Evolutionary conservation across 306 rosid genomes (phyloP), one percentile per base, ranked within the genome.

Genomic region (Quercus gilva): DNA sequence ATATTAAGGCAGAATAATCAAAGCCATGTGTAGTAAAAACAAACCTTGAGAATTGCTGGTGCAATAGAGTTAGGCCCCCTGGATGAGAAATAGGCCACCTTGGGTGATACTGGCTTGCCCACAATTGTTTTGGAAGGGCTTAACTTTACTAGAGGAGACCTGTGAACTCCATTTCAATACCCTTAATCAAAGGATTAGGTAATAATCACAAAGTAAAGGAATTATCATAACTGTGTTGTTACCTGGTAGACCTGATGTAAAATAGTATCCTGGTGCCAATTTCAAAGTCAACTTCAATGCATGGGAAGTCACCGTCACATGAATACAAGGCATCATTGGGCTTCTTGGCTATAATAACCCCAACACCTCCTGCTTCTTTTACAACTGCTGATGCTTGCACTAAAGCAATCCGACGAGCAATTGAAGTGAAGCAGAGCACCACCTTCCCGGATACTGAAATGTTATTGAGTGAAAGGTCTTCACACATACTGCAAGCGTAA

Each of bases 21-120:
- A 13, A 26, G n/a, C 15, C 37, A 37, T 35, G 8, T 17, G 35
- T 21, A n/a, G 5, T 14, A 26, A 69, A 20, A 11, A 12, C 33
- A 19, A 83, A 86, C 90, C 90, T 87, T 87, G 26, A 87, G 77
- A 70, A 84, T 89, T 14, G 82, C 85, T 2, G 88, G 86, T 33
- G 91, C 75, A 19, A 82, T 78, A 43, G 91, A 82, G 74, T 76
- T 89, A n/a, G 93, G 91, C 25, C 89, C 93, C 76, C 91, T 80
- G 3, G 89, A 79, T 23, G 91, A 87, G 76, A 89, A 89, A 35
- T 25, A 7, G 13, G 91, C 87, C 3, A 89, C 77, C 10, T 76
- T 29, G 57, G 87, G 53, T 29, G 87, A 74, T 51, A 82, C 72
- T 10, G 87, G 91, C 75, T 73, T 84, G 12, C 93, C 86, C 37